Percentiles rank a stretch among this genome's conserved stretches.
phyloP scores from a whole-genome alignment of 108 stramenopile genomes.

The Hondaea fermentalgiana region DNA sequence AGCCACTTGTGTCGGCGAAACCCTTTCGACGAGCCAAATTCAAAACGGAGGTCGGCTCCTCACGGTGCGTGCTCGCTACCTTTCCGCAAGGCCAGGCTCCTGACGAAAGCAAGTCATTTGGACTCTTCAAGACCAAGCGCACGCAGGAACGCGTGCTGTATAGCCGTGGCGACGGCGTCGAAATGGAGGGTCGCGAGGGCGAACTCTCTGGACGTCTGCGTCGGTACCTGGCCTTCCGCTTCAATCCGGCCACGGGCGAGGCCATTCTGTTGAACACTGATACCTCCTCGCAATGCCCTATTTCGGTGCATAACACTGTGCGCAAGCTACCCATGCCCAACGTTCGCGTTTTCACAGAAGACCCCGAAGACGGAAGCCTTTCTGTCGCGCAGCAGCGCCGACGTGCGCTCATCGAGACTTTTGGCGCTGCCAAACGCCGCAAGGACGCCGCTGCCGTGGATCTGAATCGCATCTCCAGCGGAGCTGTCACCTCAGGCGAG shows the following conservation, averaged over 20 bases:
- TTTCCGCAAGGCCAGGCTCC: background rate
- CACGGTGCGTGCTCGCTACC: background rate
- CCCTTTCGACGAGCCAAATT: background rate
- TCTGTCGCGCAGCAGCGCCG: background rate
- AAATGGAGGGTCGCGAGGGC: background rate
- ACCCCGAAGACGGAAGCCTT: background rate
- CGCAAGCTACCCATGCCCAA: background rate
- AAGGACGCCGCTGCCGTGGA: background rate
- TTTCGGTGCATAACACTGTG: background rate
- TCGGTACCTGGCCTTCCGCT: background rate
- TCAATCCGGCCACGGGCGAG: background rate
- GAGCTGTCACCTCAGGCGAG: background rate
- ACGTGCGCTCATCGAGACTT: background rate
- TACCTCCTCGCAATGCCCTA: background rate
- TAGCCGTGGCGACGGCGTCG: background rate
- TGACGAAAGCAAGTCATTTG: background rate
- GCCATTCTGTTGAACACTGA: background rate
- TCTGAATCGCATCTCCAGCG: background rate
- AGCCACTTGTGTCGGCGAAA: background rate
- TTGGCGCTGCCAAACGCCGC: background rate
- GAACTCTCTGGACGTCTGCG: background rate
- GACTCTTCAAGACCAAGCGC: background rate
- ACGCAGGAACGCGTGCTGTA: background rate
- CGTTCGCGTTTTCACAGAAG: background rate
- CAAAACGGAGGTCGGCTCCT: background rate